Evolutionary conservation across 768 basidiomycete genomes (phyloP), one percentile per base, ranked within the genome.

Genomic region (Lactifluus rugatus): DNA sequence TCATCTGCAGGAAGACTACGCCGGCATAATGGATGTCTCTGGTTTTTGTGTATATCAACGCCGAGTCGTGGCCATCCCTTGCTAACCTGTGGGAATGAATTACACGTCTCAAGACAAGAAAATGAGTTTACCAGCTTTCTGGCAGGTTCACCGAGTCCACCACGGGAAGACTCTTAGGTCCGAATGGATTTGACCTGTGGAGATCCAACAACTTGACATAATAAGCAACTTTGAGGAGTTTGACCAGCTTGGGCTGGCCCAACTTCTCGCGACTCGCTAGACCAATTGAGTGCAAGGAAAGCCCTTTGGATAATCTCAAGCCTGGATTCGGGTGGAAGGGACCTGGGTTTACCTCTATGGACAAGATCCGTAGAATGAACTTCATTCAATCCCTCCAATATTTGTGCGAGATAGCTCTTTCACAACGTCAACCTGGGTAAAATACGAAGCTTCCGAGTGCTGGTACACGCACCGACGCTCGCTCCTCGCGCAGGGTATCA

Each of bases 1-100:
- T 70, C 89, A 95, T 91, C 70, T 94, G 89, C 52, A 93, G 65
- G 39, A 93, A 73, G 2, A 92, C 77, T 25, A 94, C 78, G 0
- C 89, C 93, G 0, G 84, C 81, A 45, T 81, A 78, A 71, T 93
- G 92, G 10, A 95, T 83, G 65, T 96, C 93, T 28, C 93, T 79
- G 42, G 81, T 76, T 41, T 78, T 81, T 9, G 88, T 86, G 68
- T 93, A 93, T 46, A 82, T 66, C n/a, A 91, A 75, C 0, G 85
- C 84, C 25, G 87, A 87, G 39, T 90, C 86, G 47, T 87, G 77
- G 41, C 84, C 84, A 52, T 94, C 93, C 59, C 81, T 82, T 0
- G 86, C 84, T 6, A 85, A 63, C 92, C 89, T 89, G 45, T 17
- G 28, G 2, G 57, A 42, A 53, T 63, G 54, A 14, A 34, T 51